Evolutionary conservation across 306 rosid species (phyloP), one percentile per base, ranked within the genome.

Genomic region (Rosa chinensis): DNA sequence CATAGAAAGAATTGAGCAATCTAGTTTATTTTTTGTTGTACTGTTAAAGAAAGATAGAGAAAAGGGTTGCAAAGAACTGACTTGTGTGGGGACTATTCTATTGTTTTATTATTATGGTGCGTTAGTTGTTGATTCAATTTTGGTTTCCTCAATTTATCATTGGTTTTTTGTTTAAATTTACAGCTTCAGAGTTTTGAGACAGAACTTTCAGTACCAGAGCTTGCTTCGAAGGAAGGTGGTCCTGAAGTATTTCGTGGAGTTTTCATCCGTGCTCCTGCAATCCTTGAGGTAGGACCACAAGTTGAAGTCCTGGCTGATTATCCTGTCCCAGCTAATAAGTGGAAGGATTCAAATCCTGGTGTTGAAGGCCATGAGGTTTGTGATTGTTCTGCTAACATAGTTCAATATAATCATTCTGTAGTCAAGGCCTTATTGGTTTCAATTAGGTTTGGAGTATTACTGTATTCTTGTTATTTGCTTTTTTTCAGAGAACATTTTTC

Each of bases 241-340:
- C 90, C 94, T 25, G 98, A 91, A 83, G 82, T 92, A 37, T 95
- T 89, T 72, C 96, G 93, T 68, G 99, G 94, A 62, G 80, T 95
- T 84, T 95, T 91, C 89, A 93, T 95, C 76, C 98, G 96, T 44
- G 99, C 99, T 76, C 99, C 99, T 18, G 99, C 96, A 75, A 93
- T 95, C 73, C 87, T 95, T 84, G 98, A 93, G 13, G 92, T 79
- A 55, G 99, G 99, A 21, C 90, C 99, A n/a, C 96, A 86, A 70
- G 98, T 93, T 80, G 89, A 91, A 84, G 94, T 93, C 74, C 87
- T 93, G 44, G 98, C 94, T 82, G 92, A 85, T 49, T 89, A 81
- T 87, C 79, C 89, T 55, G 90, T 89, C 72, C 82, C 87, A 47
- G 82, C 89, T 55, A 61, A 75, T 67, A 64, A 77, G 47, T 37